phyloP scores from a whole-genome alignment of 2,329 filamentous ascomycete genomes.

The Pseudocercospora fuligena region DNA sequence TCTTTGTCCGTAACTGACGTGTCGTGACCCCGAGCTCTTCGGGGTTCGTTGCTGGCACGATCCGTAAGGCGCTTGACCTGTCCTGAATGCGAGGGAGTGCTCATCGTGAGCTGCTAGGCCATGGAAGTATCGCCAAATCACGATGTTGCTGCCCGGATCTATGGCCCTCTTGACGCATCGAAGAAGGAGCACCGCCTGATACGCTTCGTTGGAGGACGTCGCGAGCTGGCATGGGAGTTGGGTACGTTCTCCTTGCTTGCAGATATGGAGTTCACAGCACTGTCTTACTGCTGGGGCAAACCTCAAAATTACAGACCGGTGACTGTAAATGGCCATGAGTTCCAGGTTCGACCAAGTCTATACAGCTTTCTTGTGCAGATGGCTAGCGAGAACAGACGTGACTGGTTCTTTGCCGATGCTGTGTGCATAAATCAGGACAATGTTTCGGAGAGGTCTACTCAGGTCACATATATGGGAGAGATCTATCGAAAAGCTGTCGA shows the following conservation, averaged over 20 bases:
- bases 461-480: slow-evolving; percentile 30
- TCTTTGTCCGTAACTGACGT: too few relatives aligned
- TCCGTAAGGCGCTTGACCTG: too few relatives aligned
- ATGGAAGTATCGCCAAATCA: slow-evolving; percentile 15
- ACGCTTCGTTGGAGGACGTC: slow-evolving; percentile 9
- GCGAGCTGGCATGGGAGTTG: slow-evolving; percentile 17
- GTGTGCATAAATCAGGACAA: slow-evolving; percentile 30
- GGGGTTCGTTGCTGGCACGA: too few relatives aligned
- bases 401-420: slow-evolving; percentile 26
- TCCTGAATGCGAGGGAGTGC: too few relatives aligned
- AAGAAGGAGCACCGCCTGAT: slow-evolving; percentile 10
- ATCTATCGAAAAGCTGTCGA: slow-evolving; percentile 22
- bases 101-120: too few relatives aligned
- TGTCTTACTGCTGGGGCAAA: slow-evolving; percentile 22
- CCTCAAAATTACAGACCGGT: slow-evolving; percentile 4
- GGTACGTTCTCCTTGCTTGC: slow-evolving; percentile 21
- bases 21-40: too few relatives aligned
- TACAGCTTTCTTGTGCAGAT: slow-evolving; percentile 13
- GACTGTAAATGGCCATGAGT: slow-evolving; percentile 11
- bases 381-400: slow-evolving; percentile 10
- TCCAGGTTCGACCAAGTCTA: slow-evolving; percentile 18
- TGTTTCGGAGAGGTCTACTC: slow-evolving; percentile 19
- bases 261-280: slow-evolving; percentile 9
- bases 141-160: background rate
- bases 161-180: slow-evolving; percentile 2